Evolutionary conservation across 176 grass and related monocot species (phyloP), one percentile per base, ranked within the genome.

Genomic region (Rhipidocladum racemiflorum): DNA sequence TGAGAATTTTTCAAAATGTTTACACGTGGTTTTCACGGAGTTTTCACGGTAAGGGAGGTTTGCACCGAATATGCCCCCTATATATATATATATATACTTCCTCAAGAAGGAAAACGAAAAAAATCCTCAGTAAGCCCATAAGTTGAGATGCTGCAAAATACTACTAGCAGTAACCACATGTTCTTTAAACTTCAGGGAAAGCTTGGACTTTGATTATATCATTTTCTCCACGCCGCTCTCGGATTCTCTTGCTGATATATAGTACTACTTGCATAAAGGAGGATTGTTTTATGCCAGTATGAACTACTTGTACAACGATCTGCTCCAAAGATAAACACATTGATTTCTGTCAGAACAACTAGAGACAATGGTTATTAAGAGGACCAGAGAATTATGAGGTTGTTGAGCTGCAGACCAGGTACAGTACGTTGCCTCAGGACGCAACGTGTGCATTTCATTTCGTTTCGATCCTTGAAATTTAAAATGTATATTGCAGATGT

Each of bases 311-410:
- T n/a, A 56, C 38, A 79, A 44, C 18, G 27, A 66, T 74, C 29
- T 24, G 75, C 42, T 60, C 30, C 29, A 74, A 68, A 67, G 59
- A 72, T 74, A 48, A 85, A 67, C 25, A 85, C 87, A 81, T 75
- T 61, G 69, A 75, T 55, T 42, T 44, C 51, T 69, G 75, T 80
- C 82, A 36, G 70, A 85, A 85, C 34, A 89, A 61, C 61, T 63
- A 85, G 62, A 85, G 64, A 81, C 71, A 77, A 70, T 76, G 27
- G 71, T 61, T 85, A 81, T 76, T 81, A 67, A 79, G 61, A 85
- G 53, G 63, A 44, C 54, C 77, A 85, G 64, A 38, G 17, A 85
- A 64, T 89, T 89, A 89, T 85, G 82, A 89, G 55, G 83, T 55
- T 65, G 71, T 76, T 57, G 55, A 85, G 79, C 55, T 46, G 54